These are phyloP conservation scores for Ceratocystis alfenasii DNA, from an alignment of 2,329 filamentous ascomycete genomes.

Conservation along the genomic window DNA sequence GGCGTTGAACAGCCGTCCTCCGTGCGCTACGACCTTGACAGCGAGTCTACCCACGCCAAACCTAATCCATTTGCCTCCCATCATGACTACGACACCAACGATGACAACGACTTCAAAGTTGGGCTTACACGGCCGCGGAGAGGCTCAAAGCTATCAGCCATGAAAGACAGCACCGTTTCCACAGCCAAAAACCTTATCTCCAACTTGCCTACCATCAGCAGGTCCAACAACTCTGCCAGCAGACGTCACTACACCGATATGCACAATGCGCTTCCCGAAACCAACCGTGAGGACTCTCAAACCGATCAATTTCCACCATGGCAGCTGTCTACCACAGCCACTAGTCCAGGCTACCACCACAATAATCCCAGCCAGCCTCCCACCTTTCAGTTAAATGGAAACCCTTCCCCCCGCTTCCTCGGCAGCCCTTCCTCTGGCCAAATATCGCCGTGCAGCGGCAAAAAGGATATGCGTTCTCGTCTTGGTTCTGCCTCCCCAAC, in stretches of 20 bases:
- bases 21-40: constrained; percentile 17
- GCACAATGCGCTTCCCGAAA: constrained; percentile 13
- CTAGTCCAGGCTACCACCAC: background rate
- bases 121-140: constrained; percentile 67
- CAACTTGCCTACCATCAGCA: constrained; percentile 18
- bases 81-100: constrained; percentile 8
- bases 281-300: constrained; percentile 8
- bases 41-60: background rate
- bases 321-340: background rate
- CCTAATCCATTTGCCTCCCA: constrained; percentile 15
- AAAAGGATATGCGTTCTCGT: constrained; percentile 7
- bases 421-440: background rate
- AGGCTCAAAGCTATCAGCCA: constrained; percentile 66
- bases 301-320: constrained; percentile 14
- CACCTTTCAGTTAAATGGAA: background rate
- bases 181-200: constrained; percentile 20
- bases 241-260: constrained; percentile 19
- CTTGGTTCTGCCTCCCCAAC: constrained; percentile 13
- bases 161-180: constrained; percentile 31
- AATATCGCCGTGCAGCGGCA: background rate
- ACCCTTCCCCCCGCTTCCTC: background rate
- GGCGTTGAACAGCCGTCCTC: constrained; percentile 14
- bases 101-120: constrained; percentile 45
- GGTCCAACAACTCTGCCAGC: constrained; percentile 12
- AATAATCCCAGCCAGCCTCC: background rate